Evolutionary conservation across 169 alveolate genomes (phyloP), one percentile per base, ranked within the genome.

Genomic region (Cryptosporidium sp.): DNA sequence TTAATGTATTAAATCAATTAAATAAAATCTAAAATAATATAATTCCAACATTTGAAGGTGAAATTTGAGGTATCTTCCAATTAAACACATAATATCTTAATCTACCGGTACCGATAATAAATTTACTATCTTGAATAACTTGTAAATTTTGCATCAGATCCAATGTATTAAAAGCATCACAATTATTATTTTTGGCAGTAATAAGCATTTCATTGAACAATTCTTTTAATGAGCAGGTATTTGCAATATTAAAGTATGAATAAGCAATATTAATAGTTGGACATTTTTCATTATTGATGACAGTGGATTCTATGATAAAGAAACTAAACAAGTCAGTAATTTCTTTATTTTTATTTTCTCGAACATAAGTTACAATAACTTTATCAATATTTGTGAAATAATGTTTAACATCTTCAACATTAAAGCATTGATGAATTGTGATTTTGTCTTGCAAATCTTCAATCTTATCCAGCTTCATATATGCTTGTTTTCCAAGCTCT

Each of bases 81-180:
- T 98, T 98, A 96, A 95, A 97, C 44, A 98, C 87, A 94, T 98
- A 98, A 93, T 98, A 98, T 89, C 97, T 97, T 84, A 98, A 95
- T 67, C 94, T 93, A n/a, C 99, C 99, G 85, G 97, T 99, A 2
- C 99, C 99, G 26, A 93, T 92, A 14, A 99, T 98, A 91, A 98
- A 98, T 68, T 97, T 95, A 31, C 89, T 91, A 42, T 87, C 97
- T 93, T 96, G 95, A 29, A 98, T 93, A 44, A 96, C 91, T 61
- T 94, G 84, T 31, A 91, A 87, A 92, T 98, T 98, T 48, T 98
- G 98, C 99, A 97, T 97, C 67, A 98, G 96, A 91, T 97, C 98
- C 68, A 98, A 92, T 23, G 98, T 98, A 93, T 98, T 99, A 95
- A 95, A 97, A 3, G 97, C 99, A 91, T 99, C 99, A 80, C 96